A percentile compares a stretch with the other conserved stretches of the same genome.
Conservation (phyloP, 345 rosid species). For the Murraya koenigii region DNA sequence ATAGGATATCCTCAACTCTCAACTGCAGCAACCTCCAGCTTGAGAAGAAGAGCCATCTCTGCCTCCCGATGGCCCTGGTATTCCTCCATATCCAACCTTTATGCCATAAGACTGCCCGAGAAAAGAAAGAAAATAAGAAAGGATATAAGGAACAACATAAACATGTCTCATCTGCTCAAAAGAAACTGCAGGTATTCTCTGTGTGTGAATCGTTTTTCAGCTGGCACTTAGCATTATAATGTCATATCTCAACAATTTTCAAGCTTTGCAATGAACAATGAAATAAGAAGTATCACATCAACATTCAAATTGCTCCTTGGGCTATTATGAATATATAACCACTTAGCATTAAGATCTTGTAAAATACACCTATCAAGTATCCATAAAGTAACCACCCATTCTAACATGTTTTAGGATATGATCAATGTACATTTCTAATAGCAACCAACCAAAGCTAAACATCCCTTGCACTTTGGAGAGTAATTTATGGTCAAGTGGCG, state of each 20-base stretch:
- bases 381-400: conserved; percentile 1
- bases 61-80: conserved; percentile 92
- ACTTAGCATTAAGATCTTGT: not conserved
- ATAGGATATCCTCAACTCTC: conserved; percentile 17
- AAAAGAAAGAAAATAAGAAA: not conserved
- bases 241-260: not conserved
- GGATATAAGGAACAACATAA: conserved; percentile 17
- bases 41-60: conserved; percentile 80
- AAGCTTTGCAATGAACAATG: not conserved
- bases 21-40: conserved; percentile 89
- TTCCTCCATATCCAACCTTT: conserved; percentile 94
- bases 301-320: not conserved
- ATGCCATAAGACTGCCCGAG: conserved; percentile 81
- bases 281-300: not conserved
- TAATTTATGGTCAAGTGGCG: not conserved
- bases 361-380: not conserved
- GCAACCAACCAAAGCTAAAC: not conserved
- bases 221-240: not conserved
- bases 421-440: not conserved
- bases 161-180: not conserved
- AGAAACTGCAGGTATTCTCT: not conserved
- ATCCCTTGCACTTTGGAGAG: not conserved
- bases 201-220: not conserved
- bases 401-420: not conserved
- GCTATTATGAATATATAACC: not conserved